Base-by-base conservation (phyloP, 2,329 filamentous ascomycete species). In the Microsporum audouinii region DNA sequence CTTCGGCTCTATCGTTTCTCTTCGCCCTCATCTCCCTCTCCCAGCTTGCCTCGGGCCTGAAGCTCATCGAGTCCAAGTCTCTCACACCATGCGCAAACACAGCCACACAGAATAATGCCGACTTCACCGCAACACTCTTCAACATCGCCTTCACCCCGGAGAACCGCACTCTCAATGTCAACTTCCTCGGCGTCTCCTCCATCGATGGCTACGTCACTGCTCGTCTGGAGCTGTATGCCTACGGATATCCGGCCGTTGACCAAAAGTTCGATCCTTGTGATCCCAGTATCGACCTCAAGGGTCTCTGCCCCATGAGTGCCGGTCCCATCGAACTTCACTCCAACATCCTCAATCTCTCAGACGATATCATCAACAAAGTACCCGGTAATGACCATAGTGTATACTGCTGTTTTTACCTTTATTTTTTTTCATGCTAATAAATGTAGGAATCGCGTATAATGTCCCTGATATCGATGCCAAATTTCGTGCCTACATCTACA, bases 381-480 rank as follows among this genome's bases (percentile, higher is more conserved):
- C 91, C 91, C 62, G 84, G 81, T 80, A 23, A 23, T 23, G 17
- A 23, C 17, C 17, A 23, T 73, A 65, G 78, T 71, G 31, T 43
- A 17, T 38, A 43, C 51, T n/a, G 17, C 49, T 34, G 8, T n/a
- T 36, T 51, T 29, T 60, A 38, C 60, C 34, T 55, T 23, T 2
- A 8, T 27, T 8, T 8, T n/a, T 27, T 27, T 8, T 14, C 17
- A 3, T 23, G 12, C 41, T 51, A 61, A 67, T 27, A 6, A 7
- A 12, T 10, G 4, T 43, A 81, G 81, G 83, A 57, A 92, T 96
- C 70, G 88, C 90, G 59, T 97, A 94, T 76, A 87, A 82, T 58
- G 88, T 97, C 49, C 91, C 91, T 57, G 92, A 96, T 79, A 81
- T 96, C 60, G 92, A 97, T 73, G 91, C 90, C 64, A 87, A 84